These are phyloP conservation scores for Scleroderma citrinum DNA, from an alignment of 768 basidiomycete species.

Conservation along the genomic window DNA sequence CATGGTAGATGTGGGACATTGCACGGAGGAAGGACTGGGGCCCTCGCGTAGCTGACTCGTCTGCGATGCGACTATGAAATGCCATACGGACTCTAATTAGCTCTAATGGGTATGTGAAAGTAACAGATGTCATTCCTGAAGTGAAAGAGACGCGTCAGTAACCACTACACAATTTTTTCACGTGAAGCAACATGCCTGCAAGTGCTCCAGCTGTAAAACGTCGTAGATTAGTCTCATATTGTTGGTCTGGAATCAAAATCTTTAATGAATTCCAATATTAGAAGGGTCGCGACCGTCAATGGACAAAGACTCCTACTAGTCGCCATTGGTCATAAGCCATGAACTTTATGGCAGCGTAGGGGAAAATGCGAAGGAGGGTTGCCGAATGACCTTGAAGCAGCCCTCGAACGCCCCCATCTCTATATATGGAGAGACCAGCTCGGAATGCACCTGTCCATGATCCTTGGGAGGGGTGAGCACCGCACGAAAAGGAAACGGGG, in stretches of 20 bases:
- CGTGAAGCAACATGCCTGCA: slow-evolving; percentile 52
- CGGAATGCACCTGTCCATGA: slow-evolving; percentile 80
- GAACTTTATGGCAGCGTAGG: slow-evolving; percentile 95
- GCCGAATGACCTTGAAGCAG: slow-evolving; percentile 95
- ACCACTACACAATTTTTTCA: background rate
- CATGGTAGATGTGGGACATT: slow-evolving; percentile 63
- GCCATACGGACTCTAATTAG: slow-evolving; percentile 95
- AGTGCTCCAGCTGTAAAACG: slow-evolving; percentile 85
- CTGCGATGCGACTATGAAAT: slow-evolving; percentile 36
- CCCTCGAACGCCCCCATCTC: slow-evolving; percentile 63
- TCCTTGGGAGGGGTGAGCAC: slow-evolving; percentile 40
- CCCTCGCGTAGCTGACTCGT: slow-evolving; percentile 18
- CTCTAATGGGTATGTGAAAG: slow-evolving; percentile 93
- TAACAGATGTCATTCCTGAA: slow-evolving; percentile 82
- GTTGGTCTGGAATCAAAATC: slow-evolving; percentile 81
- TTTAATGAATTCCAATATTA: slow-evolving; percentile 23
- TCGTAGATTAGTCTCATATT: slow-evolving; percentile 68
- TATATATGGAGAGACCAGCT: slow-evolving; percentile 70
- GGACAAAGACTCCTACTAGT: slow-evolving; percentile 40
- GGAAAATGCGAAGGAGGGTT: slow-evolving; percentile 90
- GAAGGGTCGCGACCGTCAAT: background rate
- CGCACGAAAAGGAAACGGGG: slow-evolving; percentile 20
- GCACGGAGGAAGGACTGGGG: slow-evolving; percentile 52
- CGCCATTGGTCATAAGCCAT: slow-evolving; percentile 92
- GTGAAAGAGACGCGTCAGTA: background rate